Percentiles rank a stretch among this genome's conserved stretches.
Evolutionary conservation across 768 basidiomycete genomes (phyloP).

Genomic region (Termitomyces sp.): DNA sequence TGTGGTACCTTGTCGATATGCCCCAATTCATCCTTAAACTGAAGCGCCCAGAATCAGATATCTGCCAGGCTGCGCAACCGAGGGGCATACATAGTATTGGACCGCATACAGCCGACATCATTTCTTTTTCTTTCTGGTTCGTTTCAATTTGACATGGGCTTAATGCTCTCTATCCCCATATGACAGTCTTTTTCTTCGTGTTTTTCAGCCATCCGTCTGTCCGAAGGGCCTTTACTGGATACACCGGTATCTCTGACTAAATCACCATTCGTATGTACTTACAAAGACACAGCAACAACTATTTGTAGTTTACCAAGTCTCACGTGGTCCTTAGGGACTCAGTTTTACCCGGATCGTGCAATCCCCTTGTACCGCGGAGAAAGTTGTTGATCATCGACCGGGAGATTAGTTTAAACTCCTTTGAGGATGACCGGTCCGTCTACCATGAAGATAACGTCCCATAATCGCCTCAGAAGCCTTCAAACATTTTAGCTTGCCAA

Average conservation of each 20-base stretch:
- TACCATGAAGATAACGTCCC: background rate
- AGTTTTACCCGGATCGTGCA: background rate
- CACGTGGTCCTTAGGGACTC: background rate
- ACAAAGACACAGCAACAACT: too few species aligned
- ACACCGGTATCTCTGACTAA: too few species aligned
- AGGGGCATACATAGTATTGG: background rate
- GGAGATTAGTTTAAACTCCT: background rate
- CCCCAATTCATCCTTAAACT: background rate
- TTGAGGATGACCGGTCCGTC: background rate
- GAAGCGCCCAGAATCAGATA: background rate
- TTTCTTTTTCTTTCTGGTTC: background rate
- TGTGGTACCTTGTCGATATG: background rate
- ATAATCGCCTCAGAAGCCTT: background rate
- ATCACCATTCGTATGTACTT: background rate
- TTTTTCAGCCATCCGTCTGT: background rate
- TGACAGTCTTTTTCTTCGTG: background rate
- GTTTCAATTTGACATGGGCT: background rate
- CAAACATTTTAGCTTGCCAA: background rate
- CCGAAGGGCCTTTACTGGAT: background rate
- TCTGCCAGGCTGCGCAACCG: background rate
- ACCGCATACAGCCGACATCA: background rate
- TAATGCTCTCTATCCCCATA: background rate
- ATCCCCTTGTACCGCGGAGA: constrained; percentile 1
- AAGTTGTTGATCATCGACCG: background rate
- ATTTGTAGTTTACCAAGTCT: background rate